Evolutionary conservation across 257 asterid species (phyloP).

Genomic region (Phtheirospermum japonicum): DNA sequence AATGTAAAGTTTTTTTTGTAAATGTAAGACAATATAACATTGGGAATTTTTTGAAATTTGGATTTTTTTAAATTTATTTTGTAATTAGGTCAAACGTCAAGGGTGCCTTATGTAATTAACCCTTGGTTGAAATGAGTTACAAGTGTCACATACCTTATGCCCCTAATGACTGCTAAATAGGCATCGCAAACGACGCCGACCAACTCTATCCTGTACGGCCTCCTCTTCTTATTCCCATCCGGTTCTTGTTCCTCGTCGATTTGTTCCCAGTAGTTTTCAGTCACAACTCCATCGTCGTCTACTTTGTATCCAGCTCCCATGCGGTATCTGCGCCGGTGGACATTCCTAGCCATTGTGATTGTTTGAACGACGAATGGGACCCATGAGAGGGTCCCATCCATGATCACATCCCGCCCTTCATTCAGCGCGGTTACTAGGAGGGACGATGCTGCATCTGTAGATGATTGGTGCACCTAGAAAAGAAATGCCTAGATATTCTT

Average conservation of each 20-base stretch:
- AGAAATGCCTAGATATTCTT: background rate
- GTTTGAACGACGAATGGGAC: constrained; percentile 91
- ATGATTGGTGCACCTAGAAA: constrained; percentile 87
- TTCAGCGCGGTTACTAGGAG: constrained; percentile 91
- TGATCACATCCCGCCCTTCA: constrained; percentile 90
- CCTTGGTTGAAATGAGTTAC: too few species aligned
- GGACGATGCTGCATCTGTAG: constrained; percentile 94
- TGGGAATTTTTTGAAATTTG: too few species aligned
- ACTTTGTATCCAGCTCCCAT: constrained; percentile 86
- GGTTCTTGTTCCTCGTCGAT: constrained; percentile 68
- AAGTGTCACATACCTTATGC: constrained; percentile 56
- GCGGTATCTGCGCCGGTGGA: constrained; percentile 76
- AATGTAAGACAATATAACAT: too few species aligned
- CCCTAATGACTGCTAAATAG: constrained; percentile 82
- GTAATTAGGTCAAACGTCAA: too few species aligned
- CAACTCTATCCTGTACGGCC: constrained; percentile 85
- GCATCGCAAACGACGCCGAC: constrained; percentile 92
- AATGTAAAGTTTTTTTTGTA: too few species aligned
- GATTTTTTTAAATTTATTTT: too few species aligned
- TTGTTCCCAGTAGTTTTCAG: constrained; percentile 86
- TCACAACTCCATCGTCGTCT: constrained; percentile 55
- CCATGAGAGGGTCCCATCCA: constrained; percentile 96
- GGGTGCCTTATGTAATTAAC: too few species aligned
- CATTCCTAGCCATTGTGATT: constrained; percentile 84
- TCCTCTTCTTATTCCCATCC: constrained; percentile 58